Conservation (phyloP, 768 basidiomycete genomes). For the Paxillus ammoniavirescens region DNA sequence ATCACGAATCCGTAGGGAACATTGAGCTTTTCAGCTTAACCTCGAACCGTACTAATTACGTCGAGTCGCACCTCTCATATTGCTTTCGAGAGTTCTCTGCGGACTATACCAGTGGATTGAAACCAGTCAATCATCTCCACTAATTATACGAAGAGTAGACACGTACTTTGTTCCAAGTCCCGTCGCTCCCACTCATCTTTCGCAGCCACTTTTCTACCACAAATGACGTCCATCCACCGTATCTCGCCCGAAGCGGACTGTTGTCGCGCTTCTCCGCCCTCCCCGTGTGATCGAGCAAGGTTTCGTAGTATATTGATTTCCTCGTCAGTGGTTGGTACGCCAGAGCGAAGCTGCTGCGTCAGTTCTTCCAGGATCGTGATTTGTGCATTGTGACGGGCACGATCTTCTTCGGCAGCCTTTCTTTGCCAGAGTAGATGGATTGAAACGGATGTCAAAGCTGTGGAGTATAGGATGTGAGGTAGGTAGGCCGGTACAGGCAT, state of each 20-base stretch:
- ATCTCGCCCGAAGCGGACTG: slow-evolving; percentile 20
- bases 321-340: slow-evolving; percentile 41
- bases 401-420: slow-evolving; percentile 49
- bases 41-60: too few relatives aligned
- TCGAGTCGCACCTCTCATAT: not conserved
- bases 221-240: slow-evolving; percentile 52
- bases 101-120: slow-evolving; percentile 3
- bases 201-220: slow-evolving; percentile 33
- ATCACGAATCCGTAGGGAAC: too few relatives aligned
- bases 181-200: slow-evolving; percentile 37
- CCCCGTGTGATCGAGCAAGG: slow-evolving; percentile 42
- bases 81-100: slow-evolving; percentile 4
- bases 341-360: slow-evolving; percentile 48
- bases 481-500: slow-evolving; percentile 44
- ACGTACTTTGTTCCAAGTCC: slow-evolving; percentile 40
- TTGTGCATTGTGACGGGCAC: slow-evolving; percentile 52
- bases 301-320: slow-evolving; percentile 56
- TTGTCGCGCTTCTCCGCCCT: slow-evolving; percentile 13
- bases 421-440: slow-evolving; percentile 63
- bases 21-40: too few relatives aligned
- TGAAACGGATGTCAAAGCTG: slow-evolving; percentile 64
- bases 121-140: not conserved
- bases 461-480: slow-evolving; percentile 63
- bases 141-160: not conserved
- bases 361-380: slow-evolving; percentile 64